Evolutionary conservation across 2,329 filamentous ascomycete species (phyloP), one percentile per base, ranked within the genome.

Genomic region (Tolypocladium ophioglossoides): DNA sequence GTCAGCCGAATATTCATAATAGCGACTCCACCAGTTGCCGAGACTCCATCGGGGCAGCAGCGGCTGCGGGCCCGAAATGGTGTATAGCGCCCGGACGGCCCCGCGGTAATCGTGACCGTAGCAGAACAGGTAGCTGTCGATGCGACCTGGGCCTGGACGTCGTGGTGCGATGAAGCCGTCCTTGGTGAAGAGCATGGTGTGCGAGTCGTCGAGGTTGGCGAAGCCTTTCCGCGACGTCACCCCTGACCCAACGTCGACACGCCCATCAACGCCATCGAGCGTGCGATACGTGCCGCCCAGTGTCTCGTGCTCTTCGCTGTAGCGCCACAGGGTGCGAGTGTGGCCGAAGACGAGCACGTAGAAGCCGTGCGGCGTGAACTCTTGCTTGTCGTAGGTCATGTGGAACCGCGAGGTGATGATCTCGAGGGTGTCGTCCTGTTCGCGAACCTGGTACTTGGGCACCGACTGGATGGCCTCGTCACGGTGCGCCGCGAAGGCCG

Each of bases 1-100:
- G 2, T 76, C 69, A 32, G 74, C 72, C 0, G 69, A 71, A 61
- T 85, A 86, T 2, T 73, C 74, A 60, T 85, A 77, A 63, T 84
- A 85, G 9, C 83, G 72, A 49, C 77, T 81, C 82, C 82, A 85
- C 82, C 83, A 86, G 58, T 85, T 85, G 0, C 82, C 82, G 39
- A 85, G 67, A 0, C 78, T 73, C 71, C 77, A 84, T 16, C 81
- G 71, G 0, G 81, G 81, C 0, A 84, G 63, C 11, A 75, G 55
- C 3, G 81, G 80, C 58, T 82, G 79, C 22, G 69, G 70, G 3
- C 81, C 81, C 2, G 79, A 82, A 14, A 85, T 64, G 1, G 72
- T 69, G 61, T 82, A 83, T 38, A 80, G 75, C 0, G 75, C 74
- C 54, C 73, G 72, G 52, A 84, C 73, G 18, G 79, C 80, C 4